Conservation (phyloP, 2,329 filamentous ascomycete species). For the Arthrobotrys musiformis region DNA sequence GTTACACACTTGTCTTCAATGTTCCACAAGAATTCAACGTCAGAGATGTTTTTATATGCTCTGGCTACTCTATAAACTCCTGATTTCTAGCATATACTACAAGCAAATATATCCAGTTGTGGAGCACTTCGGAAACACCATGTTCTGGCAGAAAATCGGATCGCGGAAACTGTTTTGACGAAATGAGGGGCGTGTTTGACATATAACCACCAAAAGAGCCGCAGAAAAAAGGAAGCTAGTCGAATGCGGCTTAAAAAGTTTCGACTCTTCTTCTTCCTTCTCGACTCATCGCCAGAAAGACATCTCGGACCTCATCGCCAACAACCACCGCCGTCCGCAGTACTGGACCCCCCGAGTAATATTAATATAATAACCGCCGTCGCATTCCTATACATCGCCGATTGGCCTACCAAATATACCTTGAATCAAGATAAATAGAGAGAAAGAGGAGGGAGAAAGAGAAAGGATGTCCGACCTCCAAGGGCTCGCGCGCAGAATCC, state of each 20-base stretch:
- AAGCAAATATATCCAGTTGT: background rate
- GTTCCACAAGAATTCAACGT: too few species aligned
- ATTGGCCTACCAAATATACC: too few species aligned
- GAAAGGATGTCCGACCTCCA: conserved; percentile 47
- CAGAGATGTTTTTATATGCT: background rate
- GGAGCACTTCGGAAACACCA: background rate
- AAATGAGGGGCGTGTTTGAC: too few species aligned
- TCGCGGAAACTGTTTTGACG: too few species aligned
- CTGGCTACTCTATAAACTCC: background rate
- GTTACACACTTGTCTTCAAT: background rate
- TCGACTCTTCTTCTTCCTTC: background rate
- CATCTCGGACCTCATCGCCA: background rate
- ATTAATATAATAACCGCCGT: background rate
- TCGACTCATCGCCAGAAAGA: background rate
- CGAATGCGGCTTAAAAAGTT: conserved; percentile 18
- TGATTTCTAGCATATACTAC: background rate
- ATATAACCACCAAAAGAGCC: background rate
- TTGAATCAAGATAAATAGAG: background rate
- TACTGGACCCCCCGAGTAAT: too few species aligned
- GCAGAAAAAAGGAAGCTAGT: background rate
- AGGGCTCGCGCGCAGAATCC: conserved; percentile 33
- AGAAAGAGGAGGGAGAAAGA: background rate
- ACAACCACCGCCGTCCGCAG: background rate
- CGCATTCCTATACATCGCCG: background rate
- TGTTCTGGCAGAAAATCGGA: too few species aligned